Conservation (phyloP, 805 yeast species). For the Spathaspora hagerdaliae region DNA sequence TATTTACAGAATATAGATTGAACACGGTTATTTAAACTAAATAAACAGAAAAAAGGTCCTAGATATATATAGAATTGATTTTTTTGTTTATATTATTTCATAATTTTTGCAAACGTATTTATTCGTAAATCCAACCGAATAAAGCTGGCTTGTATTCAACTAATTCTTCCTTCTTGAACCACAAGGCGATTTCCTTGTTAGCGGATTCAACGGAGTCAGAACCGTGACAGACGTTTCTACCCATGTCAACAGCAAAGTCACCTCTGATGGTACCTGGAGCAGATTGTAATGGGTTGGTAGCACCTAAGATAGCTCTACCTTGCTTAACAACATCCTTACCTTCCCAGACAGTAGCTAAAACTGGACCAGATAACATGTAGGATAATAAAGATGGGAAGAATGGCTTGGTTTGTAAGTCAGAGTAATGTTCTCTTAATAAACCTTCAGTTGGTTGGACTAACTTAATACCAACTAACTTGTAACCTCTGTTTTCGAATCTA, state of each 20-base stretch:
- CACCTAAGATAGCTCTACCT: slow-evolving; percentile 97
- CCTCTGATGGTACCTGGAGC: slow-evolving; percentile 99
- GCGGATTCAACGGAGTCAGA: slow-evolving; percentile 99
- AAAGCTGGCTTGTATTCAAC: slow-evolving; percentile 85
- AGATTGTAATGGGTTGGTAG: slow-evolving; percentile 95
- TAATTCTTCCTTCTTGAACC: slow-evolving; percentile 98
- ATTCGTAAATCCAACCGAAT: slow-evolving; percentile 92
- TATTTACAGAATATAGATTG: too few species aligned
- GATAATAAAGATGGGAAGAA: slow-evolving; percentile 95
- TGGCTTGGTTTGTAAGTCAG: slow-evolving; percentile 92
- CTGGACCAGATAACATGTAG: slow-evolving; percentile 98
- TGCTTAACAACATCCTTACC: slow-evolving; percentile 99
- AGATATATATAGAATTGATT: too few species aligned
- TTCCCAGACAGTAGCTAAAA: slow-evolving; percentile 99
- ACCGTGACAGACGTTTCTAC: slow-evolving; percentile 99
- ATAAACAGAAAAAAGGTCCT: too few species aligned
- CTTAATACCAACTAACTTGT: slow-evolving; percentile 95
- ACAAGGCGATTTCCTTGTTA: slow-evolving; percentile 87
- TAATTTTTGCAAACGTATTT: slow-evolving; percentile 27
- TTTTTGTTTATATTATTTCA: too few species aligned
- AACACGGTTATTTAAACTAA: too few species aligned
- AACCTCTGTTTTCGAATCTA: slow-evolving; percentile 97
- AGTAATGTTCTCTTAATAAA: slow-evolving; percentile 89
- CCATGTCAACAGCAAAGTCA: slow-evolving; percentile 97
- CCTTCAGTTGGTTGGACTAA: slow-evolving; percentile 82